Conservation (phyloP, 2,329 filamentous ascomycete genomes). For the Penicillium sp. region DNA sequence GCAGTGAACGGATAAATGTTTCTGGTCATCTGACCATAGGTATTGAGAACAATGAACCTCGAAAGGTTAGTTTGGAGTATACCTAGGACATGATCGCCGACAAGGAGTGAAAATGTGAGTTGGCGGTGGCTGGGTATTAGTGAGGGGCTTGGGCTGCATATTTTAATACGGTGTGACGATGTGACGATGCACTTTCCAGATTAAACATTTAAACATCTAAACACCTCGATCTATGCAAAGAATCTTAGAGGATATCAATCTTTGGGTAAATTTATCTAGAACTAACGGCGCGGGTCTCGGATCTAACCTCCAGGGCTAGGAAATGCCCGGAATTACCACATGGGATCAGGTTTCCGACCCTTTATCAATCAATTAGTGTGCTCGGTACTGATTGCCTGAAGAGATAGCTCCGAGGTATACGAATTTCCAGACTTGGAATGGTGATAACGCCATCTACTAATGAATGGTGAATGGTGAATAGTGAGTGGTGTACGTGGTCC, state of each 20-base stretch:
- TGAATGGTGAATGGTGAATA: not conserved
- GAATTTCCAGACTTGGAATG: not conserved
- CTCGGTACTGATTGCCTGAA: constrained; percentile 16
- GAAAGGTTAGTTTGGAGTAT: not conserved
- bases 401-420: constrained; percentile 4
- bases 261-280: not conserved
- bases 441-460: not conserved
- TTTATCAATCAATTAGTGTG: not conserved
- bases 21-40: not conserved
- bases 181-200: not conserved
- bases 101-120: not conserved
- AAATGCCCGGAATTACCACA: not conserved
- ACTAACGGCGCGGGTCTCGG: not conserved
- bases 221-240: not conserved
- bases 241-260: not conserved
- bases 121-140: constrained; percentile 9
- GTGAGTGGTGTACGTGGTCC: not conserved
- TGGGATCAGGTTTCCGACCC: constrained; percentile 6
- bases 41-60: not conserved
- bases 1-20: constrained; percentile 11
- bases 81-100: not conserved
- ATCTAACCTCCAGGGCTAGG: not conserved
- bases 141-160: constrained; percentile 12
- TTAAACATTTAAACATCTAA: not conserved
- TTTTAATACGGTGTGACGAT: constrained; percentile 8